Percentiles rank a stretch among this genome's conserved stretches.
Conservation (phyloP, 1,284 basidiomycete species). For the Tranzscheliella williamsii region DNA sequence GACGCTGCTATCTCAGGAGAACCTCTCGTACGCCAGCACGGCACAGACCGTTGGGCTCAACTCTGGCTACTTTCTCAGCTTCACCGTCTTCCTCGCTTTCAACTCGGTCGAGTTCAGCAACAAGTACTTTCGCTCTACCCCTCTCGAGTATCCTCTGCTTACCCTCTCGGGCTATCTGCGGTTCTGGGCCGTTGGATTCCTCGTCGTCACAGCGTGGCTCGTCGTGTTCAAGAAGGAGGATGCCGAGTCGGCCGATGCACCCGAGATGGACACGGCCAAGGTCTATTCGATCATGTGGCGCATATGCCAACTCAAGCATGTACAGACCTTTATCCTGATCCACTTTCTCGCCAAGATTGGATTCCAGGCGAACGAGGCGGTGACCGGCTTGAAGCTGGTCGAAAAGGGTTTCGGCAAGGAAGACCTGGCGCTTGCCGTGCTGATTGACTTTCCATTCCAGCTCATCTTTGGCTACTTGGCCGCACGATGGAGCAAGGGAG, state of each 20-base stretch:
- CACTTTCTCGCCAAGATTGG: constrained; percentile 94
- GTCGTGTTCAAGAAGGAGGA: constrained; percentile 87
- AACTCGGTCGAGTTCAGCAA: constrained; percentile 88
- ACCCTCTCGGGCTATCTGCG: constrained; percentile 80
- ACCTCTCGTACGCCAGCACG: constrained; percentile 93
- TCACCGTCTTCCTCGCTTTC: constrained; percentile 95
- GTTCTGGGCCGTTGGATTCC: constrained; percentile 82
- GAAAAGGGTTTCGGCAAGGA: constrained; percentile 95
- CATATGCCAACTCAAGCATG: constrained; percentile 87
- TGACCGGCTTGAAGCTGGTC: constrained; percentile 89
- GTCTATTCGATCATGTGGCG: constrained; percentile 95
- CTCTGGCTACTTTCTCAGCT: constrained; percentile 92
- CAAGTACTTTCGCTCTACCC: constrained; percentile 71
- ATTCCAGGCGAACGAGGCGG: constrained; percentile 92
- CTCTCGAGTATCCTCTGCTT: constrained; percentile 76
- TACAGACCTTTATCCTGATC: constrained; percentile 83
- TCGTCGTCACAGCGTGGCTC: constrained; percentile 83
- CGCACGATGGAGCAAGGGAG: constrained; percentile 73
- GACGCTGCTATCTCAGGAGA: constrained; percentile 91
- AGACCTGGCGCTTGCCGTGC: constrained; percentile 88
- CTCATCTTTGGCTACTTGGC: constrained; percentile 95
- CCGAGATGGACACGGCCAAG: constrained; percentile 85
- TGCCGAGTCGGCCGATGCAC: constrained; percentile 55
- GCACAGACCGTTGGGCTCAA: constrained; percentile 98
- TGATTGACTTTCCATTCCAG: constrained; percentile 98